Evolutionary conservation across 768 basidiomycete species (phyloP), one percentile per base, ranked within the genome.

Genomic region (Crucibulum laeve): DNA sequence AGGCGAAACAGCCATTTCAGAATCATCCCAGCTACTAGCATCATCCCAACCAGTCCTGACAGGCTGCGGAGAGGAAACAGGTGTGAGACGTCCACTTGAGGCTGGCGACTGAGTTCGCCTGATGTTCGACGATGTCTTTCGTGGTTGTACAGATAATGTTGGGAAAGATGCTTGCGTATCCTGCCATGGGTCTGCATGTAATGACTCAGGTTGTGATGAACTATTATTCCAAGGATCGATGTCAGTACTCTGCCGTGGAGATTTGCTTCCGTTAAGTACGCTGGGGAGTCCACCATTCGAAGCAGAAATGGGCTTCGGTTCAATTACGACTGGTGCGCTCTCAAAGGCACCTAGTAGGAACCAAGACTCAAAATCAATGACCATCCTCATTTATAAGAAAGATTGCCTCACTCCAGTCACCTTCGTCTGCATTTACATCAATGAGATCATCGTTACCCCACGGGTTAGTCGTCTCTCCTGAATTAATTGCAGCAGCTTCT

Each of bases 401-500:
- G 45, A 10, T 3, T 71, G 71, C 73, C 84, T 58, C 59, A 89
- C 94, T 87, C 94, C 94, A 99, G 58, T 97, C 95, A 54, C 84
- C 94, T 19, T 83, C 78, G 53, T 98, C 94, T 0, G 89, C 92
- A 55, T 92, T 84, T 3, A 97, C 83, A 56, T 99, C 93, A 60
- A 97, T 95, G 44, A 97, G 61, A 61, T 97, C 89, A 5, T 77
- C 83, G 37, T 64, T 71, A 1, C 82, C 87, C 89, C 88, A 91
- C 0, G 76, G 76, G 55, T 76, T 74, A 19, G 62, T 72, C 2
- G 68, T 71, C 26, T 63, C 68, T 8, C 62, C 62, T 23, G 55
- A 57, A 17, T 68, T 64, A 5, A 58, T 75, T 7, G 62, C 65
- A 6, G 69, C 71, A 3, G 69, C 74, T 47, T 82, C 83, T 30